Conservation (phyloP, 257 asterid genomes). For the Lycium ferocissimum region DNA sequence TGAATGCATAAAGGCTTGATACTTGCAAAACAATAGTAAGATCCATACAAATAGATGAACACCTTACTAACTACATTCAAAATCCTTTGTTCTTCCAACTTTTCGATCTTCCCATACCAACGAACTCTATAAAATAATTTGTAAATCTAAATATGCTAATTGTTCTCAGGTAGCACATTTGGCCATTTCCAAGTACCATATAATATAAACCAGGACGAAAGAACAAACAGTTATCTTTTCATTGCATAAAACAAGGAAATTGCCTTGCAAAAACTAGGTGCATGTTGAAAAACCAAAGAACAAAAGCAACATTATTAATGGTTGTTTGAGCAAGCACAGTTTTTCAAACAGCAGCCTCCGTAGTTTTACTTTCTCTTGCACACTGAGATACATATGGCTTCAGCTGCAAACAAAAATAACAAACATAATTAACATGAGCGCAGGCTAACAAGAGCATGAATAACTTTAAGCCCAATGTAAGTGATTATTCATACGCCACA, state of each 20-base stretch:
- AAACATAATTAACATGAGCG: background rate
- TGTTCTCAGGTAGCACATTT: background rate
- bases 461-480: background rate
- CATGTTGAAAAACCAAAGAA: background rate
- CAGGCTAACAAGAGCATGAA: background rate
- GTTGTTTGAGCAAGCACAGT: background rate
- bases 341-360: constrained; percentile 18
- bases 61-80: background rate
- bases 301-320: background rate
- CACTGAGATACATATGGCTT: constrained; percentile 79
- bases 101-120: background rate
- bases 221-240: background rate
- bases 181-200: background rate
- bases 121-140: no score
- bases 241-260: background rate
- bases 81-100: background rate
- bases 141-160: background rate
- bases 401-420: constrained; percentile 50
- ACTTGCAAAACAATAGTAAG: background rate
- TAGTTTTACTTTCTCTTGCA: constrained; percentile 42
- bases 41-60: background rate
- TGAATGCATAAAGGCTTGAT: background rate
- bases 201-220: background rate
- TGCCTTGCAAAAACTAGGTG: background rate
- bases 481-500: background rate